Evolutionary conservation across 2,329 filamentous ascomycete genomes (phyloP).

Genomic region (Pezicula radicicola): DNA sequence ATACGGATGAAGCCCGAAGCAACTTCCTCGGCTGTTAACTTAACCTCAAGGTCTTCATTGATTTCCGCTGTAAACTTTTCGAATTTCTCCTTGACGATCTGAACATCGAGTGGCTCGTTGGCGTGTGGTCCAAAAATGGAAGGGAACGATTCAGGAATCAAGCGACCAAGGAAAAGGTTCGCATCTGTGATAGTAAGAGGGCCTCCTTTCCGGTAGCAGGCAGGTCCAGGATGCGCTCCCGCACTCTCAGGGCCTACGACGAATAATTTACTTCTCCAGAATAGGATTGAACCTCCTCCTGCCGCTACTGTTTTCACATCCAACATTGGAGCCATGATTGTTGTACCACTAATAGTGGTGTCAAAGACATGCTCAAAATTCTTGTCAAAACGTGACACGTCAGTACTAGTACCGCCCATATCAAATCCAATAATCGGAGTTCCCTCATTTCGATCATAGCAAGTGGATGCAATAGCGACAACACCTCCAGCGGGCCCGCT

Average conservation of each 20-base stretch:
- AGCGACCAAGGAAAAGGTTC: slow-evolving; percentile 77
- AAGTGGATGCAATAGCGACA: slow-evolving; percentile 64
- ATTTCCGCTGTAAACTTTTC: slow-evolving; percentile 73
- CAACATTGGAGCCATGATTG: slow-evolving; percentile 74
- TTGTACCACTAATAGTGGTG: slow-evolving; percentile 74
- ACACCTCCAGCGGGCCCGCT: slow-evolving; percentile 65
- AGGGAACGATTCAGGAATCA: slow-evolving; percentile 86
- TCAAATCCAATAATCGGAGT: slow-evolving; percentile 70
- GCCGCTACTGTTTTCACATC: slow-evolving; percentile 67
- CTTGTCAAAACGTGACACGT: slow-evolving; percentile 65
- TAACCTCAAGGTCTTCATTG: slow-evolving; percentile 63
- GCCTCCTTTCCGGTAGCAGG: slow-evolving; percentile 85
- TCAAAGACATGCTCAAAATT: slow-evolving; percentile 72
- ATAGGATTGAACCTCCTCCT: slow-evolving; percentile 48
- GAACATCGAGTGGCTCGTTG: slow-evolving; percentile 71
- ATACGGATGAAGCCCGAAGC: slow-evolving; percentile 73
- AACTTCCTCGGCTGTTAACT: slow-evolving; percentile 62
- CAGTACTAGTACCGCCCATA: slow-evolving; percentile 62
- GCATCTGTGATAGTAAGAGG: slow-evolving; percentile 90
- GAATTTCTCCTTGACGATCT: slow-evolving; percentile 72
- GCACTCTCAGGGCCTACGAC: slow-evolving; percentile 61
- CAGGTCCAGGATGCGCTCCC: slow-evolving; percentile 80
- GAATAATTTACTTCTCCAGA: slow-evolving; percentile 68
- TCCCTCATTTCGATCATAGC: slow-evolving; percentile 60
- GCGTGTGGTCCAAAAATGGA: slow-evolving; percentile 92